Percentiles rank a stretch among this genome's conserved stretches.
Conservation (phyloP, 208 protist genomes). For the Trypanosoma caninum region DNA sequence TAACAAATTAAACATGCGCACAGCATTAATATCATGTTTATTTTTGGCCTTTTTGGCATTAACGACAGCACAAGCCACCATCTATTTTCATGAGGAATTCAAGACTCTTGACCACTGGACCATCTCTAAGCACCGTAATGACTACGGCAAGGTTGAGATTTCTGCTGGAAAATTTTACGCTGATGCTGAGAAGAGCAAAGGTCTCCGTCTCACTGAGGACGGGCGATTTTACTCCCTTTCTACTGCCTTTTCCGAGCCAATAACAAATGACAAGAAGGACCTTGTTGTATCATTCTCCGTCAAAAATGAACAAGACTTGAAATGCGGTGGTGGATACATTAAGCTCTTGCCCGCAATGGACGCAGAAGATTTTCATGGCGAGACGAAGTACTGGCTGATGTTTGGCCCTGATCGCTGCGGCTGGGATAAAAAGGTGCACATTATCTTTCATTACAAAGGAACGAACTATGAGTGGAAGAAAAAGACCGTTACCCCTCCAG, state of each 20-base stretch:
- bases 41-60: slow-evolving; percentile 26
- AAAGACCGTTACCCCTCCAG: slow-evolving; percentile 34
- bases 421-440: slow-evolving; percentile 71
- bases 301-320: slow-evolving; percentile 87
- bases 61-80: slow-evolving; percentile 32
- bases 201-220: slow-evolving; percentile 86
- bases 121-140: slow-evolving; percentile 35
- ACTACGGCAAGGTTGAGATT: slow-evolving; percentile 64
- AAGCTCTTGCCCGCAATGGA: slow-evolving; percentile 89
- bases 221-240: slow-evolving; percentile 86
- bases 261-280: slow-evolving; percentile 83
- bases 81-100: slow-evolving; percentile 77
- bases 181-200: slow-evolving; percentile 67
- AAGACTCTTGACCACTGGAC: slow-evolving; percentile 62
- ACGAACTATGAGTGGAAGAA: slow-evolving; percentile 90
- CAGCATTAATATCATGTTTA: slow-evolving; percentile 11
- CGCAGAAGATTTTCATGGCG: slow-evolving; percentile 77
- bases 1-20: slow-evolving; percentile 8
- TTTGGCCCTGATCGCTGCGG: slow-evolving; percentile 96
- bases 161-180: slow-evolving; percentile 51
- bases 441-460: slow-evolving; percentile 95
- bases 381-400: slow-evolving; percentile 93
- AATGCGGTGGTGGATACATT: slow-evolving; percentile 94
- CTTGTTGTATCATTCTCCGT: slow-evolving; percentile 92
- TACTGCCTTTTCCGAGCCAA: slow-evolving; percentile 57